Percentiles rank a stretch among this genome's conserved stretches.
phyloP scores from a whole-genome alignment of 208 protist genomes.

The Trypanosoma theileri region DNA sequence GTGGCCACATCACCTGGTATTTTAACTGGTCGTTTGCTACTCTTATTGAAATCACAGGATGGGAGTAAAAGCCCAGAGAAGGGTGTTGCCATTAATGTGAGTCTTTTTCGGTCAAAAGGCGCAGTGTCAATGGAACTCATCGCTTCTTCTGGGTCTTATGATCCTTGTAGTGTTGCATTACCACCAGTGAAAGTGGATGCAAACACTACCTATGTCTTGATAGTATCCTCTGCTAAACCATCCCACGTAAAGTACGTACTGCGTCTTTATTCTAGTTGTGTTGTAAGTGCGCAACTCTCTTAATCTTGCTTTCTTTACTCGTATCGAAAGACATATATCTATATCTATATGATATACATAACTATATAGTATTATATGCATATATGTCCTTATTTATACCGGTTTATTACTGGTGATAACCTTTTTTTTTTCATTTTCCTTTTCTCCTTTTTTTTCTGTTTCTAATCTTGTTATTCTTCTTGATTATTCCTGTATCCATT shows the following conservation, averaged over 20 bases:
- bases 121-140: slow-evolving; percentile 57
- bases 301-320: slow-evolving; percentile 12
- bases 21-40: slow-evolving; percentile 52
- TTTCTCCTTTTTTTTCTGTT: not conserved
- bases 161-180: slow-evolving; percentile 35
- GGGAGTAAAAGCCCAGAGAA: slow-evolving; percentile 28
- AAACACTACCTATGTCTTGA: slow-evolving; percentile 49
- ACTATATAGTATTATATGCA: too few species aligned
- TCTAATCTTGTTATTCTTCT: not conserved
- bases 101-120: slow-evolving; percentile 53
- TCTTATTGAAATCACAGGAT: slow-evolving; percentile 44
- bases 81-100: slow-evolving; percentile 41
- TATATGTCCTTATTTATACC: too few species aligned
- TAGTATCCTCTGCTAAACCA: slow-evolving; percentile 49
- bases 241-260: slow-evolving; percentile 61
- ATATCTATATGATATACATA: too few species aligned
- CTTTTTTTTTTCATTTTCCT: slow-evolving; percentile 1
- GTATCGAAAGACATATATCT: too few species aligned
- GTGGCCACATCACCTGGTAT: slow-evolving; percentile 29
- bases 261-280: slow-evolving; percentile 55
- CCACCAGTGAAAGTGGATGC: slow-evolving; percentile 48
- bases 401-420: not conserved
- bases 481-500: slow-evolving; percentile 16
- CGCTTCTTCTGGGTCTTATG: slow-evolving; percentile 48
- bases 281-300: slow-evolving; percentile 32